Evolutionary conservation across 2,329 filamentous ascomycete genomes (phyloP), one percentile per base, ranked within the genome.

Genomic region (Stagonosporopsis cucurbitacearum): DNA sequence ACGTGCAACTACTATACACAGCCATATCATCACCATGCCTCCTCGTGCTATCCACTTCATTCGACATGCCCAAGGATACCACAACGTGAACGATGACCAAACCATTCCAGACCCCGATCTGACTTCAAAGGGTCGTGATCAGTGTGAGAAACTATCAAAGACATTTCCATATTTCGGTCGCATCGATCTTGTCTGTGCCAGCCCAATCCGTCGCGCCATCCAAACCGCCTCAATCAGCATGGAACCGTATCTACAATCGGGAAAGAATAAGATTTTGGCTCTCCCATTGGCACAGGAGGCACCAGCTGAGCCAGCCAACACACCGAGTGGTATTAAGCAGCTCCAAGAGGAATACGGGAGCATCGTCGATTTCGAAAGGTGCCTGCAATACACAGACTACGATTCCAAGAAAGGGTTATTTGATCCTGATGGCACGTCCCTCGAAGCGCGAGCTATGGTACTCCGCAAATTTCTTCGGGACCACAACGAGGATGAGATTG

Each of bases 161-260:
- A 65, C 75, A 0, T 96, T 95, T 70, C 86, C 89, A 4, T 76
- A 83, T 74, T 87, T 63, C 39, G 54, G 59, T 17, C 54, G 47
- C 23, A 78, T 95, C 69, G 87, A 88, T 6, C 82, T 89, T 63
- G 82, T 96, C 15, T 82, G 92, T 15, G 86, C 91, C 35, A 94
- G 90, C 0, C 92, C 92, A 6, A 82, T 96, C 65, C 87, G 88
- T 48, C 86, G 92, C 60, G 94, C 92, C 2, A 80, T 96, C 41
- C 86, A 90, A 75, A 96, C 92, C 1, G 87, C 88, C 23, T 80
- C 91, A 32, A 78, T 85, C 50, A 82, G 84, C 39, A 96, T 96
- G 75, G 81, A 80, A 22, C 78, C 84, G 1, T 53, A 41, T 30
- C 23, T 59, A 0, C 40, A 54, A 12, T 46, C 51, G 9, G 39